Conservation (phyloP, 2,329 filamentous ascomycete species). For the Ophiosphaerella narmari region DNA sequence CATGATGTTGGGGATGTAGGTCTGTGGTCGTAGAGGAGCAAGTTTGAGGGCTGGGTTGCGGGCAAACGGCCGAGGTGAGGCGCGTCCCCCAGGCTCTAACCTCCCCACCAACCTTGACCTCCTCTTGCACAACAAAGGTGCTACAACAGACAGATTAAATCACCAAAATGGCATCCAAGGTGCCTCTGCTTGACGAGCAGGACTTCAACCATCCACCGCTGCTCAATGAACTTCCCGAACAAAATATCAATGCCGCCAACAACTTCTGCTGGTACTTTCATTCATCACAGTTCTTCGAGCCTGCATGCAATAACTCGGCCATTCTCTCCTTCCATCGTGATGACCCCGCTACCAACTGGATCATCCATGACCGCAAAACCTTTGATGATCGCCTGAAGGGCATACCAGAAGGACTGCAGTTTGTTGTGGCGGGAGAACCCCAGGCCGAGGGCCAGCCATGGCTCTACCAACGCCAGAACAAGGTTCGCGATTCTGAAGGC, state of each 20-base stretch:
- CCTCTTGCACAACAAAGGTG: conserved; percentile 4
- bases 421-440: conserved; percentile 63
- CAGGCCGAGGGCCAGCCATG: conserved; percentile 59
- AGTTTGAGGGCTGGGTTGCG: conserved; percentile 14
- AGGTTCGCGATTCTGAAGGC: conserved; percentile 9
- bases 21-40: conserved; percentile 5
- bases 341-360: conserved; percentile 46
- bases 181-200: conserved; percentile 40
- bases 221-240: conserved; percentile 25
- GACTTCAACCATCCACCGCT: conserved; percentile 32
- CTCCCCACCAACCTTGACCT: conserved; percentile 5
- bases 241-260: conserved; percentile 30
- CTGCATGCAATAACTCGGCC: conserved; percentile 62
- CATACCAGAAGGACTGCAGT: conserved; percentile 61
- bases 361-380: conserved; percentile 59
- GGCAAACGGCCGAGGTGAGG: conserved; percentile 29
- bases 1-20: conserved; percentile 60
- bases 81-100: conserved; percentile 14
- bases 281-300: conserved; percentile 67
- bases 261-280: conserved; percentile 65
- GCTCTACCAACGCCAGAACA: conserved; percentile 54
- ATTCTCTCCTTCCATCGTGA: conserved; percentile 56
- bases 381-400: conserved; percentile 61
- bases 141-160: neutral
- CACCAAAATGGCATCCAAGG: conserved; percentile 31